Base-by-base conservation (phyloP, 495 filamentous ascomycete species). In the Alectoria sarmentosa region DNA sequence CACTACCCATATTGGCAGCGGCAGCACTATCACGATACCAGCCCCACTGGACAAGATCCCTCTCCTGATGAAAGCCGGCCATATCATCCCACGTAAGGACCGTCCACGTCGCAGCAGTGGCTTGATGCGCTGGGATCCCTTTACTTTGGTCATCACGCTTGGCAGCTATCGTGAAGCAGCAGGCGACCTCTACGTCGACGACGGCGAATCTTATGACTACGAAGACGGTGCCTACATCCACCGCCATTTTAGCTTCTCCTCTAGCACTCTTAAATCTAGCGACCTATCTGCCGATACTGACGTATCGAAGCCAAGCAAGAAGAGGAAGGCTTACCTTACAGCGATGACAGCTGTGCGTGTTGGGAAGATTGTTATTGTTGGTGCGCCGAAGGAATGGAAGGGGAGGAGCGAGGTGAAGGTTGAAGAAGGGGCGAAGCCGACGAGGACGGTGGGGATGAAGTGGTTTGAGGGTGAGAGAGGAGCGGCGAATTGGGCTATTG, bases 101-200 rank as follows among this genome's bases (percentile, higher is more conserved):
- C 83, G 86, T 0, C 92, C 93, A 4, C 84, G 94, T 49, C 84
- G 92, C 60, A 92, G 88, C 67, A 88, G 85, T 62, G 88, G 88
- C 9, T 79, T 97, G 13, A 97, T 98, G 95, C 87, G 84, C 69
- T 95, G 84, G 77, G 94, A 98, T 72, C 91, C 93, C 9, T 96
- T 96, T 75, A 98, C 94, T 13, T 82, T 98, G 3, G 85, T 98
- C 44, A 78, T 98, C 7, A 83, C 86, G 2, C 76, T 96, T n/a
- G 77, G 83, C 68, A 84, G 48, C 10, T 79, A 84, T 39, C 86
- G 86, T 54, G 81, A 84, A 60, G 92, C 94, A 0, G 85, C 89
- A 59, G 94, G 94, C 36, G 84, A 85, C 7, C 76, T 98, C 36
- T 98, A 98, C 69, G 77, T 95, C 58, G 94, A 98, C 70, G 94